phyloP scores from a whole-genome alignment of 371 early-diverging fungal species.

The Mortierella sp. region DNA sequence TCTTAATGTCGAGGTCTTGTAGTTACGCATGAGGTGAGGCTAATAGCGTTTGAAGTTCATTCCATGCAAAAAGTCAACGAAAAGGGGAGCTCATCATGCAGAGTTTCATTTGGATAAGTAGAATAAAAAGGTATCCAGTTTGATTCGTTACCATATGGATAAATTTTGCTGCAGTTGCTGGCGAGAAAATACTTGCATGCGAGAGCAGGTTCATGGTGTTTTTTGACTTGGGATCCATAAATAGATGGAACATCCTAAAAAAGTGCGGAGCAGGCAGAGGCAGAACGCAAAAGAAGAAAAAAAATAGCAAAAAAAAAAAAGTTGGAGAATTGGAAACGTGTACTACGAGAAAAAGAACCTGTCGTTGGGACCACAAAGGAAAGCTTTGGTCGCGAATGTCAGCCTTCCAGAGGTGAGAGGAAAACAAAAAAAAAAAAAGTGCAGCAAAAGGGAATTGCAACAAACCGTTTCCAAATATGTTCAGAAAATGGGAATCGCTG shows the following conservation, averaged over 20 bases:
- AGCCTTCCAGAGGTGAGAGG: neutral
- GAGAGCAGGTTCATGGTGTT: slow-evolving; percentile 20
- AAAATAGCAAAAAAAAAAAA: slow-evolving; percentile 3
- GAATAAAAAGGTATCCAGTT: neutral
- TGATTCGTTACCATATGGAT: slow-evolving; percentile 25
- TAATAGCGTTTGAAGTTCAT: neutral
- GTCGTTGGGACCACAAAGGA: neutral
- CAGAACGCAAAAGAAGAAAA: neutral
- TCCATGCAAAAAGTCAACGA: neutral
- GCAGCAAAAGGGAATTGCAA: neutral
- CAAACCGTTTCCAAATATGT: slow-evolving; percentile 51
- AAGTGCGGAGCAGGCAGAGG: neutral
- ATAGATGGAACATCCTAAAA: slow-evolving; percentile 22
- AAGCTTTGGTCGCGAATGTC: neutral
- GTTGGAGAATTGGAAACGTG: slow-evolving; percentile 22
- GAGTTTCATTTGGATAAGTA: too few species aligned
- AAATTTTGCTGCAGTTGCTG: slow-evolving; percentile 22
- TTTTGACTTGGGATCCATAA: slow-evolving; percentile 5
- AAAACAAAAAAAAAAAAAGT: slow-evolving; percentile 2
- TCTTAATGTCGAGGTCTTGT: neutral
- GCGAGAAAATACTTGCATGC: slow-evolving; percentile 29
- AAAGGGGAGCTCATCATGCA: neutral
- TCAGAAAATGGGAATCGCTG: slow-evolving; percentile 35
- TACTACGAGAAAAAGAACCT: neutral
- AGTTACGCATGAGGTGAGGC: neutral